Evolutionary conservation across 1,284 basidiomycete species (phyloP).

Genomic region (Tylopilus sp.): DNA sequence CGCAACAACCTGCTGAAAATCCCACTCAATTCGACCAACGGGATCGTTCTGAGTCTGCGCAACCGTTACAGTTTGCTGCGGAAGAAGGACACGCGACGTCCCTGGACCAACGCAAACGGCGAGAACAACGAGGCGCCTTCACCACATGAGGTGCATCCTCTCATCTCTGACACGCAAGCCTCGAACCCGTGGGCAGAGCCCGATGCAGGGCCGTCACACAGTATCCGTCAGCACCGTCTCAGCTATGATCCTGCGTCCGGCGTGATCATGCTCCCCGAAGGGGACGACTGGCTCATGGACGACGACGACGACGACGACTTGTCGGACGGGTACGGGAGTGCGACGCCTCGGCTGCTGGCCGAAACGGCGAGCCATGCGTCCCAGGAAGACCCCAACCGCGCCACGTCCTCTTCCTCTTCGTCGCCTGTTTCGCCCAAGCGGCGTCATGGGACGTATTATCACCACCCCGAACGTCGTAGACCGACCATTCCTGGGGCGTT

Average conservation of each 20-base stretch:
- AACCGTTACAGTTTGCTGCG: slow-evolving; percentile 58
- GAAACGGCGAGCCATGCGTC: slow-evolving; percentile 19
- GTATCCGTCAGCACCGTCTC: slow-evolving; percentile 50
- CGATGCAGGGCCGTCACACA: slow-evolving; percentile 20
- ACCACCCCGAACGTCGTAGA: slow-evolving; percentile 33
- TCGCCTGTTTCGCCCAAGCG: slow-evolving; percentile 28
- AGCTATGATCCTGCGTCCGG: slow-evolving; percentile 79
- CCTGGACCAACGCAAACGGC: slow-evolving; percentile 14
- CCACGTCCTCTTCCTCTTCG: slow-evolving; percentile 3
- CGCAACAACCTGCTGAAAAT: slow-evolving; percentile 33
- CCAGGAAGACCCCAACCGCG: slow-evolving; percentile 22
- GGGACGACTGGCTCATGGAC: slow-evolving; percentile 61
- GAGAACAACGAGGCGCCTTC: slow-evolving; percentile 3
- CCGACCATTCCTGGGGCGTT: slow-evolving; percentile 28
- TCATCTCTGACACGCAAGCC: slow-evolving; percentile 18
- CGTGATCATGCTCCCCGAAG: slow-evolving; percentile 79
- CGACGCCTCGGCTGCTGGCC: slow-evolving; percentile 18
- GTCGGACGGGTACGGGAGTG: slow-evolving; percentile 30
- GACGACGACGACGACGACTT: slow-evolving; percentile 42
- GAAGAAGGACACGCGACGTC: slow-evolving; percentile 29
- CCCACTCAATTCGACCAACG: slow-evolving; percentile 46
- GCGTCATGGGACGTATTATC: slow-evolving; percentile 32
- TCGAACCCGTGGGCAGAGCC: slow-evolving; percentile 57
- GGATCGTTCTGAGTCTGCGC: slow-evolving; percentile 71
- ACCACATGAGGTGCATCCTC: slow-evolving; percentile 12